Evolutionary conservation across 2,329 filamentous ascomycete species (phyloP).

Genomic region (Exophiala bonariae): DNA sequence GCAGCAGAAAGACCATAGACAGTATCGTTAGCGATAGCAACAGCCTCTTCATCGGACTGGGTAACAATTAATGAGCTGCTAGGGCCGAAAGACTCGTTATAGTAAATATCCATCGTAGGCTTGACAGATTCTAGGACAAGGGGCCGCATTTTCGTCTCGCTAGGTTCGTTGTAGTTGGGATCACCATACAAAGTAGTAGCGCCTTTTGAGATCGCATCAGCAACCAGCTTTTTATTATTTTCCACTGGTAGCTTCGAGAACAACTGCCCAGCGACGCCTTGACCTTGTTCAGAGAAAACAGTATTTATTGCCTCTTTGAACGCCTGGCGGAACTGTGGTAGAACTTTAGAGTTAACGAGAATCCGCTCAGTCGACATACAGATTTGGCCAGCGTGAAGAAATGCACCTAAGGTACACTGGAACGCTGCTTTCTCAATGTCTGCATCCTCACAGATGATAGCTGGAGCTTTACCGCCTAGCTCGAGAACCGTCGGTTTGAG

Average conservation of each 20-base stretch:
- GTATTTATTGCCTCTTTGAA: constrained; percentile 8
- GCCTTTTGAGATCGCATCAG: constrained; percentile 57
- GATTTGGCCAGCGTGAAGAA: constrained; percentile 65
- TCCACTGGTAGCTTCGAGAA: constrained; percentile 47
- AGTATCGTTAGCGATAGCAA: constrained; percentile 75
- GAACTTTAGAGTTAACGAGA: constrained; percentile 58
- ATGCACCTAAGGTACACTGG: constrained; percentile 13
- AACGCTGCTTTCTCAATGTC: constrained; percentile 68
- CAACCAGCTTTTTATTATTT: constrained; percentile 55
- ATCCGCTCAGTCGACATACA: constrained; percentile 85
- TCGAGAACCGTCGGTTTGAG: constrained; percentile 80
- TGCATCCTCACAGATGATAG: constrained; percentile 78
- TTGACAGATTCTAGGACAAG: constrained; percentile 13
- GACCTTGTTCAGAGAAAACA: neutral
- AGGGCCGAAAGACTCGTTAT: constrained; percentile 75
- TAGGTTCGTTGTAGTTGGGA: too few species aligned
- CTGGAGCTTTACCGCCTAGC: constrained; percentile 77
- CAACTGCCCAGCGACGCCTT: constrained; percentile 34
- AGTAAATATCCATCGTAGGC: constrained; percentile 71
- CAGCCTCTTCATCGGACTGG: constrained; percentile 58
- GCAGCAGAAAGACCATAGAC: constrained; percentile 72
- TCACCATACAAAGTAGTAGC: constrained; percentile 56
- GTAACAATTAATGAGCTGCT: constrained; percentile 67
- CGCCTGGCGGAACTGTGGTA: constrained; percentile 48
- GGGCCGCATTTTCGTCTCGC: constrained; percentile 48